phyloP scores from a whole-genome alignment of 2,329 filamentous ascomycete genomes.

The Fusarium cicatricum region DNA sequence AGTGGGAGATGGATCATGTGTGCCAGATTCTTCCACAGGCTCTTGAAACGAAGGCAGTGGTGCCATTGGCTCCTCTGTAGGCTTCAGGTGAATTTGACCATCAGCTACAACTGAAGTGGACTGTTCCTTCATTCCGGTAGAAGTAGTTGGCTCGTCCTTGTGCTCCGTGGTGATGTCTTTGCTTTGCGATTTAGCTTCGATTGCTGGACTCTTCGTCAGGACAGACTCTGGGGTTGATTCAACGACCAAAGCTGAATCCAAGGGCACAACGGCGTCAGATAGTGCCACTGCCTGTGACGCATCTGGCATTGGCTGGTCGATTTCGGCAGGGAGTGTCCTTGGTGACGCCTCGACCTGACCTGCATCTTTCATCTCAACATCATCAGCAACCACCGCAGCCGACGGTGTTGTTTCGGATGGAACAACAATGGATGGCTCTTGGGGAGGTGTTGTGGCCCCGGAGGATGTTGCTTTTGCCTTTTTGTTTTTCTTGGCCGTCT shows the following conservation, averaged over 20 bases:
- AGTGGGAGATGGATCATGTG: no score
- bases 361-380: background rate
- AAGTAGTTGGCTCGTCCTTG: no score
- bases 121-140: no score
- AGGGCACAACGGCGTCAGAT: background rate
- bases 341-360: background rate
- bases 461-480: background rate
- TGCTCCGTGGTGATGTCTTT: no score
- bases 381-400: background rate
- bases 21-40: no score
- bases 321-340: background rate
- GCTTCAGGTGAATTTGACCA: no score
- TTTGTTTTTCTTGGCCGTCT: conserved; percentile 46
- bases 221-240: background rate
- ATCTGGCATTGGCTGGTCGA: background rate
- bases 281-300: background rate
- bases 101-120: no score
- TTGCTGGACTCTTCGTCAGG: no score
- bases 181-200: no score
- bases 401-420: background rate
- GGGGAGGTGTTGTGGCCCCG: background rate
- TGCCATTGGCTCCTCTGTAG: no score
- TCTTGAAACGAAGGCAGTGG: background rate
- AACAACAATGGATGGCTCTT: background rate
- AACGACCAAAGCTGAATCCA: no score